phyloP scores from a whole-genome alignment of 352 stramenopile genomes.

The Peronosclerospora sorghi region DNA sequence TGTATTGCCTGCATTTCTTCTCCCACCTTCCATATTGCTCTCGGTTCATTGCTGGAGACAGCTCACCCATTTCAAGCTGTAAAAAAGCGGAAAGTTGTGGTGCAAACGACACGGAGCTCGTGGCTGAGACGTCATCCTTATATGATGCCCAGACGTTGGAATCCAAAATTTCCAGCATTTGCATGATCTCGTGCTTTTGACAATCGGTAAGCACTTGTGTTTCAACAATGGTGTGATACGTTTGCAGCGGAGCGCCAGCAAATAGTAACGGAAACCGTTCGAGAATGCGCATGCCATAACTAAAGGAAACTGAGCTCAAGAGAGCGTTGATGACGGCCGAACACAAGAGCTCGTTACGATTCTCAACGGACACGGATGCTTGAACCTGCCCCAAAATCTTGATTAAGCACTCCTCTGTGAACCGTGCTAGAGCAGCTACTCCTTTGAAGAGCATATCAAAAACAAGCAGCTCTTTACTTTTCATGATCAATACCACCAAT shows the following conservation, averaged over 20 bases:
- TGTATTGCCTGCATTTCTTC: constrained; percentile 45
- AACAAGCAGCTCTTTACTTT: constrained; percentile 27
- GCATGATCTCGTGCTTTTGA: constrained; percentile 50
- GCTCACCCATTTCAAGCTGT: constrained; percentile 40
- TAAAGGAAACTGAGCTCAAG: constrained; percentile 44
- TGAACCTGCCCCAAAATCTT: constrained; percentile 49
- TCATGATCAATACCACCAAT: constrained; percentile 31
- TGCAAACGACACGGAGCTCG: constrained; percentile 44
- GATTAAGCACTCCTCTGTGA: constrained; percentile 23
- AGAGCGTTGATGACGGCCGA: constrained; percentile 57
- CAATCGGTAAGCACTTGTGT: constrained; percentile 52
- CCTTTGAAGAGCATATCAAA: constrained; percentile 33
- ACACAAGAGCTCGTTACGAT: constrained; percentile 38
- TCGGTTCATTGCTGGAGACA: constrained; percentile 32
- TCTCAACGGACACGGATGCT: constrained; percentile 24
- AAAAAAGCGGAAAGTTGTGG: constrained; percentile 61
- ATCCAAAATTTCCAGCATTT: constrained; percentile 73
- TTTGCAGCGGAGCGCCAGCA: constrained; percentile 43
- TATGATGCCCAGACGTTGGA: constrained; percentile 75
- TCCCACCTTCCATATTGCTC: constrained; percentile 44
- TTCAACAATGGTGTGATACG: constrained; percentile 75
- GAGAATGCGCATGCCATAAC: constrained; percentile 50
- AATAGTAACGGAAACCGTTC: constrained; percentile 51
- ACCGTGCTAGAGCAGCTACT: constrained; percentile 23
- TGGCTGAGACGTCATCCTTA: constrained; percentile 41